Evolutionary conservation across 345 rosid species (phyloP), one percentile per base, ranked within the genome.

Genomic region (Bruguiera parviflora): DNA sequence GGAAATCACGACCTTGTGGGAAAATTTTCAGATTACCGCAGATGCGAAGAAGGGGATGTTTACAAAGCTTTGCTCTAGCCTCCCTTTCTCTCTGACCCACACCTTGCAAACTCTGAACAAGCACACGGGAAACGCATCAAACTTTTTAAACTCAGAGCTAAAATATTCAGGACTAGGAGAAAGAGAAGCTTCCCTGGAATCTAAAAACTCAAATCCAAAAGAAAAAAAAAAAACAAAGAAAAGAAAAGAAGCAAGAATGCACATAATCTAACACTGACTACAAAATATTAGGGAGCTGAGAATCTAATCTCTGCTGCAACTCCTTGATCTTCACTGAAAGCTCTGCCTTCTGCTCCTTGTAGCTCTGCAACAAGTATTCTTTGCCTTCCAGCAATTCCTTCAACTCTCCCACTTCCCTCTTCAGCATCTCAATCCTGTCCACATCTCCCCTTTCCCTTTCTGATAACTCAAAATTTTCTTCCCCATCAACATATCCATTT

Each of bases 381-480:
- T 95, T 95, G 72, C 96, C 97, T 56, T 88, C 97, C 71, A 95
- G 83, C 67, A 95, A 90, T 67, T 95, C 99, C 80, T 85, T 91
- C 71, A 95, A 73, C 68, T 92, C 96, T 33, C 86, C 76, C 31
- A 90, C 93, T 85, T 95, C 99, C 71, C 80, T 83, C 81, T 72
- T 95, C 83, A 95, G 79, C 91, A 86, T 82, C 73, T 85, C 92
- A 28, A 89, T 65, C 79, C 80, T 85, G 66, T 83, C 93, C 52
- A 61, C 78, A 2, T 80, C 90, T 28, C 64, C 85, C 58, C 67
- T 75, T 53, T 82, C 95, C 68, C 85, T 89, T 55, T 80, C 85
- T 10, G 57, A 24, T 33, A 75, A 66, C 57, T 78, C 86, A 11
- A 59, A 76, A 64, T 77, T 80, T 76, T 61, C 79, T 61, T 85